Base-by-base conservation (phyloP, 148 eudicot genomes). In the Limonium bicolor region DNA sequence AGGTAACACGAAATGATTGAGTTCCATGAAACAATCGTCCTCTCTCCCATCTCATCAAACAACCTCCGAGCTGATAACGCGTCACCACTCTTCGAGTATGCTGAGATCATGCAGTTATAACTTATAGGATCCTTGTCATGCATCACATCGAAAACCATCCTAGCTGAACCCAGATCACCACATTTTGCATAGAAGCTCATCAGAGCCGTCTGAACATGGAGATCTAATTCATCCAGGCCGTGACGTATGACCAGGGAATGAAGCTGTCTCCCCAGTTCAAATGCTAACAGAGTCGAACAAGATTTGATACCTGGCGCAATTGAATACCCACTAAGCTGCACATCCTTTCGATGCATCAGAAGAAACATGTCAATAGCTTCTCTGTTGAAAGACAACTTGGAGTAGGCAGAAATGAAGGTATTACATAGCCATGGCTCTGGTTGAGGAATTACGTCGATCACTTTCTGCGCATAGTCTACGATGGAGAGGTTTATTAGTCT, bases 1-100 rank as follows among this genome's bases (percentile, higher is more conserved):
- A 62, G 71, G 32, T 73, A 70, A 51, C 74, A 70, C 0, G 69
- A 66, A 37, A 77, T 69, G 53, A 77, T 69, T 10, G 74, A 51
- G 46, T 77, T 77, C 76, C 80, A 77, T 4, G 76, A 73, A 64
- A 59, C 80, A 53, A 70, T 25, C 2, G 69, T 77, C 47, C 49
- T 70, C 34, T 64, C 60, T 10, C 30, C 22, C 80, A 77, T 77
- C 46, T 73, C 67, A 58, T 77, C 74, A 37, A 77, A 77, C 69
- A 77, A 50, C 31, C 27, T 41, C 48, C 69, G 44, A 33, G 76
- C 80, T 39, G 64, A 60, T 5, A 42, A 38, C 31, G 62, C 61
- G 56, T 71, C 65, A 9, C 74, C 74, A 7, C 21, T 32, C 20
- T 59, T 71, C 3, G 74, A 61, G 43, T 67, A 76, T 47, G 66